phyloP scores from a whole-genome alignment of 345 rosid genomes.

The Salix udensis region DNA sequence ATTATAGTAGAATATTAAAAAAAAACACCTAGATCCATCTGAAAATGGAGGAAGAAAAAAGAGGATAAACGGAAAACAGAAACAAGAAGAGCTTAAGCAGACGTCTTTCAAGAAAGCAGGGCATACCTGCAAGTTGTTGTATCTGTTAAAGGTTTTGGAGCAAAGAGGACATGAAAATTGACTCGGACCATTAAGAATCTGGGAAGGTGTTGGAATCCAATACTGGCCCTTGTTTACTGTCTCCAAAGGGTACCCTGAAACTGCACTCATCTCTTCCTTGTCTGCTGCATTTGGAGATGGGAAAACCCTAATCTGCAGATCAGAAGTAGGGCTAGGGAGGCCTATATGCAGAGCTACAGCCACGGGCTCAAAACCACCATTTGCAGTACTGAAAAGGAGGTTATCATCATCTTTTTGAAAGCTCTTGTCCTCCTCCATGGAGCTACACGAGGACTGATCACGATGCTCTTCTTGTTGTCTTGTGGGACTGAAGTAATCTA shows the following conservation, averaged over 20 bases:
- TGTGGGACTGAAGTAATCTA: slow-evolving; percentile 36
- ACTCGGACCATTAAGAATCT: slow-evolving; percentile 60
- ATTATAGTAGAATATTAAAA: neutral
- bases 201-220: slow-evolving; percentile 64
- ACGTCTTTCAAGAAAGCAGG: neutral
- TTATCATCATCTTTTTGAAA: neutral
- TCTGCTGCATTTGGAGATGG: slow-evolving; percentile 1
- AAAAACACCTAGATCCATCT: neutral
- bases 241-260: slow-evolving; percentile 19
- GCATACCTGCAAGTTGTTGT: slow-evolving; percentile 57
- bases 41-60: neutral
- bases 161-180: slow-evolving; percentile 59
- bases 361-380: slow-evolving; percentile 13
- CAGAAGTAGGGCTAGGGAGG: slow-evolving; percentile 33
- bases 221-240: slow-evolving; percentile 36
- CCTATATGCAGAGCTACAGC: slow-evolving; percentile 43
- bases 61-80: neutral
- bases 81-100: neutral
- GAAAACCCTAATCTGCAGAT: slow-evolving; percentile 18
- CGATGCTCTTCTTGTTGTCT: slow-evolving; percentile 23
- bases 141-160: slow-evolving; percentile 54
- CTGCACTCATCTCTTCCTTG: slow-evolving; percentile 16
- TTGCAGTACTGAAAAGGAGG: neutral
- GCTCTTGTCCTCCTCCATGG: slow-evolving; percentile 21
- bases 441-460: slow-evolving; percentile 18